Evolutionary conservation across 2,329 filamentous ascomycete genomes (phyloP).

Genomic region (Hypoxylon rubiginosum): DNA sequence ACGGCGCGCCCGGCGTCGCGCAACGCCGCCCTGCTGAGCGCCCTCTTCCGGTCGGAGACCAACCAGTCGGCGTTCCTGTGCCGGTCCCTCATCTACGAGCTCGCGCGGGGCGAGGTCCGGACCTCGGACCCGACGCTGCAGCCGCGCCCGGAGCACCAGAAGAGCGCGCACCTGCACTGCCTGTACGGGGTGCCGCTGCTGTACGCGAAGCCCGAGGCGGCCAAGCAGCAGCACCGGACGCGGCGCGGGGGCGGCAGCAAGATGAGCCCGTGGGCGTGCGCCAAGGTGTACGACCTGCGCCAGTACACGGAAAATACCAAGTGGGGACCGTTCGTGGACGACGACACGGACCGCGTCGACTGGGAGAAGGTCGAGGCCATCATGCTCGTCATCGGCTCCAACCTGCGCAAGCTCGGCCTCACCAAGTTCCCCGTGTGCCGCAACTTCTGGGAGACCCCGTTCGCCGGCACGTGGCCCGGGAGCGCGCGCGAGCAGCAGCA

Average conservation of each 20-base stretch:
- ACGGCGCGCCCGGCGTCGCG: conserved; percentile 61
- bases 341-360: conserved; percentile 73
- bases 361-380: conserved; percentile 86
- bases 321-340: conserved; percentile 80
- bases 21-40: conserved; percentile 60
- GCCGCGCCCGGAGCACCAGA: conserved; percentile 66
- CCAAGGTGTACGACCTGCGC: conserved; percentile 80
- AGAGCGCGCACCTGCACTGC: conserved; percentile 78
- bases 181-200: conserved; percentile 74
- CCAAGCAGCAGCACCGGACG: conserved; percentile 44
- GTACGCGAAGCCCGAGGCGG: conserved; percentile 44
- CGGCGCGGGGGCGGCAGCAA: conserved; percentile 53
- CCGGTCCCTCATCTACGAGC: conserved; percentile 72
- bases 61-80: conserved; percentile 73
- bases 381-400: conserved; percentile 76
- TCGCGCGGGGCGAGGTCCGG: conserved; percentile 60
- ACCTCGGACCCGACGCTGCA: conserved; percentile 43
- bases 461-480: conserved; percentile 68
- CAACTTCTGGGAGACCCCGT: conserved; percentile 68
- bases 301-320: conserved; percentile 71
- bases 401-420: conserved; percentile 66
- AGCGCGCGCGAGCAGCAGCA: too few relatives aligned
- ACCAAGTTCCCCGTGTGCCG: conserved; percentile 61
- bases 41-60: conserved; percentile 60
- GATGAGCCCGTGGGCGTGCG: conserved; percentile 72